Conservation (phyloP, 495 filamentous ascomycete genomes). For the Tuber calosporum region DNA sequence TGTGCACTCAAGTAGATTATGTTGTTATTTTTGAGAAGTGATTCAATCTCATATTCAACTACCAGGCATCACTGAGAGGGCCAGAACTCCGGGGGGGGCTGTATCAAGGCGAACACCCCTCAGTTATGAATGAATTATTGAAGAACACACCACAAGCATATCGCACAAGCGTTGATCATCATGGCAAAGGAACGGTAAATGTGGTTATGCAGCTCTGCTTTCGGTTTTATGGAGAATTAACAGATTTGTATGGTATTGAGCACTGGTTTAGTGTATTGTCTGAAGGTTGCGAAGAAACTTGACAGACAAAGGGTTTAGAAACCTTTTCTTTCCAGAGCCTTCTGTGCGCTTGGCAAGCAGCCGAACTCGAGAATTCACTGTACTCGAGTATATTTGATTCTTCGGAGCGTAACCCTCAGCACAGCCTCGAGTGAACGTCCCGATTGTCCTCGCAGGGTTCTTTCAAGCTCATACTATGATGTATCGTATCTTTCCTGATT, state of each 20-base stretch:
- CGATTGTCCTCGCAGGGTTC: background rate
- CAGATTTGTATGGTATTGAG: background rate
- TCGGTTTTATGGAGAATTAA: background rate
- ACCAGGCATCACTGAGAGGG: too few species aligned
- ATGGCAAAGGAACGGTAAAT: background rate
- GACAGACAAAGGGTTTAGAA: background rate
- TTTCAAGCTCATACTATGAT: background rate
- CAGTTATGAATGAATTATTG: too few species aligned
- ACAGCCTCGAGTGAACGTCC: background rate
- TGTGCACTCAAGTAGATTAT: too few species aligned
- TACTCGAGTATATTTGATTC: background rate
- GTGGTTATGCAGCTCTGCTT: background rate
- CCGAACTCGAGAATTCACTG: background rate
- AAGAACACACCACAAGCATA: background rate
- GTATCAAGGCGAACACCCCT: background rate
- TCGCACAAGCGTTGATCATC: background rate
- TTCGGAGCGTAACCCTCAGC: background rate
- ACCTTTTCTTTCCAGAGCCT: background rate
- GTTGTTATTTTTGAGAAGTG: too few species aligned
- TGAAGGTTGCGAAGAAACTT: background rate
- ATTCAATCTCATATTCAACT: too few species aligned
- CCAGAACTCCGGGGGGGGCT: background rate
- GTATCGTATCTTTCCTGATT: background rate
- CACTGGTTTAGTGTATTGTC: too few species aligned
- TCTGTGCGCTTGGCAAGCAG: background rate